Conservation (phyloP, 345 rosid species). For the Barbarea vulgaris region DNA sequence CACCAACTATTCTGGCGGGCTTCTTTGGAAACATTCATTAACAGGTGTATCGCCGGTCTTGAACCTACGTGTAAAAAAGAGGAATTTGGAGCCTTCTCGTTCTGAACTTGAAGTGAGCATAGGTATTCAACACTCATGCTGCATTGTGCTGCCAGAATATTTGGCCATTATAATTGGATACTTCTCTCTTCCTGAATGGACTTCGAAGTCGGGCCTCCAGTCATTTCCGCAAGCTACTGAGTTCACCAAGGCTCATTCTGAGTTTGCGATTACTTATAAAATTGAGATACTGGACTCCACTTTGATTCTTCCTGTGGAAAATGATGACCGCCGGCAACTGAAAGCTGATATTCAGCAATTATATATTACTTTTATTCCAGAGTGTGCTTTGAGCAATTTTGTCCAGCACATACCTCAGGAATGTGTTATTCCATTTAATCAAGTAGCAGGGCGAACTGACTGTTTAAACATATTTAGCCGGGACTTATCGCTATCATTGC, state of each 20-base stretch:
- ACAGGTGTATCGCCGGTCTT: constrained; percentile 60
- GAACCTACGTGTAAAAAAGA: constrained; percentile 68
- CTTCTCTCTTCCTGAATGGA: constrained; percentile 85
- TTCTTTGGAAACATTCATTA: constrained; percentile 70
- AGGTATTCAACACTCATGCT: constrained; percentile 82
- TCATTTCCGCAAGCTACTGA: constrained; percentile 38
- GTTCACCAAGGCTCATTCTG: constrained; percentile 28
- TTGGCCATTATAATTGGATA: constrained; percentile 81
- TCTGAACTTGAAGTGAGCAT: constrained; percentile 75
- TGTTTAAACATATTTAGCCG: constrained; percentile 75
- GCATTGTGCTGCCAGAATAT: constrained; percentile 71
- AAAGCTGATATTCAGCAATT: constrained; percentile 61
- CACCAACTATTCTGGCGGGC: constrained; percentile 52
- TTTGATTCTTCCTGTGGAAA: constrained; percentile 60
- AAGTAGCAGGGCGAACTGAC: constrained; percentile 47
- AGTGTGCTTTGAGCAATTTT: constrained; percentile 47
- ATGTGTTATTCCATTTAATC: constrained; percentile 53
- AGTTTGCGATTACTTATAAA: constrained; percentile 52
- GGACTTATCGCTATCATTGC: constrained; percentile 54
- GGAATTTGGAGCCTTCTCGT: constrained; percentile 46
- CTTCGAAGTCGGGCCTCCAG: constrained; percentile 46
- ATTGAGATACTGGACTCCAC: constrained; percentile 74
- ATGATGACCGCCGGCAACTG: constrained; percentile 52
- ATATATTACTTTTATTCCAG: constrained; percentile 48
- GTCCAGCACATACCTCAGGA: constrained; percentile 59